Conservation (phyloP, 192 early-diverging fungal genomes). For the Chytriomyces hyalinus region DNA sequence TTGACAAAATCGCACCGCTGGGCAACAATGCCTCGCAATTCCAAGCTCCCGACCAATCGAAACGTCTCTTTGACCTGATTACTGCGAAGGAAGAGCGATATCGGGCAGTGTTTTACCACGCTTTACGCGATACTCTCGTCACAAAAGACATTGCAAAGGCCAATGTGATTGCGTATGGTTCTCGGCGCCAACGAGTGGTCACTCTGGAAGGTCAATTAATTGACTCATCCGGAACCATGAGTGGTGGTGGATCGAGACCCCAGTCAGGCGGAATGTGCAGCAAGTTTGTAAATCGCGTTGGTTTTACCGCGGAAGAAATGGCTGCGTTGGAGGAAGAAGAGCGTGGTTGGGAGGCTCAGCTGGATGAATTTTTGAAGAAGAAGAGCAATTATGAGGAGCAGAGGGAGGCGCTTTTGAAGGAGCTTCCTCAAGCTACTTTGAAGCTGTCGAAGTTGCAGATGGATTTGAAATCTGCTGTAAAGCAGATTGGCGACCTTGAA, state of each 20-base stretch:
- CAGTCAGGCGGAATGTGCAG: slow-evolving; percentile 89
- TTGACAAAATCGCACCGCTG: slow-evolving; percentile 71
- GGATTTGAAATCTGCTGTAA: slow-evolving; percentile 70
- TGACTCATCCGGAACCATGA: slow-evolving; percentile 91
- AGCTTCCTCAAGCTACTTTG: slow-evolving; percentile 62
- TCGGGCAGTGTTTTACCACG: slow-evolving; percentile 84
- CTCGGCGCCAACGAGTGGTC: slow-evolving; percentile 86
- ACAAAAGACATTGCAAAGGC: slow-evolving; percentile 82
- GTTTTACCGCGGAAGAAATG: neutral
- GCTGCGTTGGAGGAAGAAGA: slow-evolving; percentile 29
- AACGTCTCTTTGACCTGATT: slow-evolving; percentile 87
- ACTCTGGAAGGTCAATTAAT: slow-evolving; percentile 91
- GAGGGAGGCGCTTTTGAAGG: slow-evolving; percentile 18
- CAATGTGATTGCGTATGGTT: slow-evolving; percentile 85
- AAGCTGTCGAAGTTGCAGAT: slow-evolving; percentile 72
- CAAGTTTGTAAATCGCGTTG: slow-evolving; percentile 50
- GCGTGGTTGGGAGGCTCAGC: slow-evolving; percentile 11
- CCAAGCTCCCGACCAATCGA: slow-evolving; percentile 61
- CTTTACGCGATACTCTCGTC: slow-evolving; percentile 85
- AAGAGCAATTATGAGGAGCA: slow-evolving; percentile 37
- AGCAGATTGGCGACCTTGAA: slow-evolving; percentile 71
- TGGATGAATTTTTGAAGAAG: slow-evolving; percentile 19
- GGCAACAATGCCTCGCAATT: slow-evolving; percentile 51
- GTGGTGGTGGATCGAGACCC: slow-evolving; percentile 81
- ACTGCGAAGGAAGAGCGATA: slow-evolving; percentile 75